These are phyloP conservation scores for Ceriops tagal DNA, from an alignment of 345 rosid species.

Conservation along the genomic window DNA sequence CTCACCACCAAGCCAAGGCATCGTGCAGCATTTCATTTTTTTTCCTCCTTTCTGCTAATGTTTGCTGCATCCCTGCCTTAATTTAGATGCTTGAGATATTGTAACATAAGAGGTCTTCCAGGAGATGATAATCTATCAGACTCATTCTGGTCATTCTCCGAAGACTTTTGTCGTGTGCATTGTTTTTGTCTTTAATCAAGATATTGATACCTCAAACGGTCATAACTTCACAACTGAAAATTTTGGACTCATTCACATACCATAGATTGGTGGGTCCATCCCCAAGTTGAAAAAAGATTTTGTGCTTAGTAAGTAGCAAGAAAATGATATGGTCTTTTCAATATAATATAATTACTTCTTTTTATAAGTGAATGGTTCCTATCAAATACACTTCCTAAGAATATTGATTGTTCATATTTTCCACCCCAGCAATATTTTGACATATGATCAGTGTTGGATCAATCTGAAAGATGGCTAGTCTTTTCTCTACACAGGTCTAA, in stretches of 20 bases:
- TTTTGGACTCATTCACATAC: conserved; percentile 6
- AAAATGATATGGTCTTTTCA: background rate
- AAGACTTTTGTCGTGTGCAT: background rate
- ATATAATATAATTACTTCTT: background rate
- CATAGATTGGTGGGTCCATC: conserved; percentile 18
- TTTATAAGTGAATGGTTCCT: background rate
- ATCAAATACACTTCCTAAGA: background rate
- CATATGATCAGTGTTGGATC: background rate
- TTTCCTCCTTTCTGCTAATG: background rate
- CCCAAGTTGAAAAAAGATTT: background rate
- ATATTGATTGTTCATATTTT: background rate
- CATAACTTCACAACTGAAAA: conserved; percentile 5
- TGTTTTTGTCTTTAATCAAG: background rate
- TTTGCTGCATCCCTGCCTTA: background rate
- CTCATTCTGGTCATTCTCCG: background rate
- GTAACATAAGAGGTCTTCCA: background rate
- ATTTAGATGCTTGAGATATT: background rate
- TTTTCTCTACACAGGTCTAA: conserved; percentile 50
- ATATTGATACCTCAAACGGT: conserved; percentile 14
- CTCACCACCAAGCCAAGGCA: background rate
- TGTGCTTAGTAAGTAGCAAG: background rate
- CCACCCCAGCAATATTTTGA: background rate
- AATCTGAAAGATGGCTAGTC: conserved; percentile 2
- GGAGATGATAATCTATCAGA: background rate
- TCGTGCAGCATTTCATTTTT: background rate